A percentile compares a stretch with the other conserved stretches of the same genome.
phyloP scores from a whole-genome alignment of 192 early-diverging fungal species.

The Neocallimastix lanati region DNA sequence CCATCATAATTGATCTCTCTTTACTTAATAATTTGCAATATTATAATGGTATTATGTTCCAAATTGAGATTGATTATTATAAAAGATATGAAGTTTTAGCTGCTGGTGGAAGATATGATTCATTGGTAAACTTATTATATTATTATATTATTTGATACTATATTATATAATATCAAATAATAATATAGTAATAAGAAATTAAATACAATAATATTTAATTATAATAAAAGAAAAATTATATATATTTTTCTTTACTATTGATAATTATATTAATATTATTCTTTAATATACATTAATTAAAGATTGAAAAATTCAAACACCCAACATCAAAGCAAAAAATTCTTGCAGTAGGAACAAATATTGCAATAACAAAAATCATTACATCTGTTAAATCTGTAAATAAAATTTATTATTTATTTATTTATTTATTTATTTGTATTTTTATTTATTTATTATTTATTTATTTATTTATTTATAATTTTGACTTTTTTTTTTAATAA shows the following conservation, averaged over 20 bases:
- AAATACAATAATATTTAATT: too few species aligned
- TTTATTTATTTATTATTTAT: too few species aligned
- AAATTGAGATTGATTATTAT: not conserved
- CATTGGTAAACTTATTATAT: slow-evolving; percentile 12
- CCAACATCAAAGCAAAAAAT: not conserved
- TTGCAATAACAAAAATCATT: not conserved
- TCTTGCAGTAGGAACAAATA: not conserved
- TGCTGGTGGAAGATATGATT: slow-evolving; percentile 51
- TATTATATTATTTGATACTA: too few species aligned
- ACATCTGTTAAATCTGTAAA: not conserved
- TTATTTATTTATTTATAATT: too few species aligned
- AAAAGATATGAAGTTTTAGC: slow-evolving; percentile 32
- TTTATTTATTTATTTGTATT: too few species aligned
- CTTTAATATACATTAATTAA: not conserved
- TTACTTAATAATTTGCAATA: not conserved
- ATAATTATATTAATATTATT: too few species aligned
- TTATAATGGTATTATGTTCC: not conserved
- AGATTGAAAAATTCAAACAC: not conserved
- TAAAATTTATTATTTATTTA: not conserved
- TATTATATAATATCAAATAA: too few species aligned
- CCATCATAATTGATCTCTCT: not conserved
- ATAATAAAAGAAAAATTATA: too few species aligned
- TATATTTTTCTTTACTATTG: too few species aligned
- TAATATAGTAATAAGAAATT: too few species aligned
- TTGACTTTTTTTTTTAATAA: too few species aligned